phyloP scores from a whole-genome alignment of 2,329 filamentous ascomycete species.

The Pestalotiopsis sp. region DNA sequence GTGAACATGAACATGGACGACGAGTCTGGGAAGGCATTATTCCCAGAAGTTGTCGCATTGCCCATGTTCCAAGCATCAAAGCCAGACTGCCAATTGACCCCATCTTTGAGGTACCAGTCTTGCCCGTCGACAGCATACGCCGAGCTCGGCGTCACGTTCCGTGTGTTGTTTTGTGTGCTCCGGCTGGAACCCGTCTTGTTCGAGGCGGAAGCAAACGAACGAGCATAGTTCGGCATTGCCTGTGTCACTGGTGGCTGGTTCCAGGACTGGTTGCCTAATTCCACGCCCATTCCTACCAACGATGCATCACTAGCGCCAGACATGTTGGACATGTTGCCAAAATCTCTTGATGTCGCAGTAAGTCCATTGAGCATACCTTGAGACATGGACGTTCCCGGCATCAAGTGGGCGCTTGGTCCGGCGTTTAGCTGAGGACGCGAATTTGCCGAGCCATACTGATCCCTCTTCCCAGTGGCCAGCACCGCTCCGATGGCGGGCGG shows the following conservation, averaged over 20 bases:
- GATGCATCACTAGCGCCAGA: slow-evolving; percentile 21
- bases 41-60: slow-evolving; percentile 9
- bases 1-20: slow-evolving; percentile 30
- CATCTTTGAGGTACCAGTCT: slow-evolving; percentile 60
- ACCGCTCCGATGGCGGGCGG: slow-evolving; percentile 16
- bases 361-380: slow-evolving; percentile 28
- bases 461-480: slow-evolving; percentile 18
- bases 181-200: slow-evolving; percentile 19
- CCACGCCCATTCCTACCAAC: slow-evolving; percentile 21
- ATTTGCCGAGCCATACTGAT: slow-evolving; percentile 37
- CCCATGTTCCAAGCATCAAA: slow-evolving; percentile 54
- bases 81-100: slow-evolving; percentile 59
- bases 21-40: slow-evolving; percentile 30
- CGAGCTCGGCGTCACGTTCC: slow-evolving; percentile 31
- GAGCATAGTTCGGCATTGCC: slow-evolving; percentile 29
- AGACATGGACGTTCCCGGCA: slow-evolving; percentile 26
- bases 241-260: slow-evolving; percentile 24
- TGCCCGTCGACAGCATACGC: slow-evolving; percentile 49
- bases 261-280: slow-evolving; percentile 25
- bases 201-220: slow-evolving; percentile 25
- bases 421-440: slow-evolving; percentile 32
- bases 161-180: slow-evolving; percentile 21
- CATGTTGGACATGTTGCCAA: slow-evolving; percentile 20
- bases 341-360: slow-evolving; percentile 22
- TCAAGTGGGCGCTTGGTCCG: slow-evolving; percentile 25